A percentile compares a stretch with the other conserved stretches of the same genome.
Conservation (phyloP, 345 rosid species). For the Sonneratia caseolaris region DNA sequence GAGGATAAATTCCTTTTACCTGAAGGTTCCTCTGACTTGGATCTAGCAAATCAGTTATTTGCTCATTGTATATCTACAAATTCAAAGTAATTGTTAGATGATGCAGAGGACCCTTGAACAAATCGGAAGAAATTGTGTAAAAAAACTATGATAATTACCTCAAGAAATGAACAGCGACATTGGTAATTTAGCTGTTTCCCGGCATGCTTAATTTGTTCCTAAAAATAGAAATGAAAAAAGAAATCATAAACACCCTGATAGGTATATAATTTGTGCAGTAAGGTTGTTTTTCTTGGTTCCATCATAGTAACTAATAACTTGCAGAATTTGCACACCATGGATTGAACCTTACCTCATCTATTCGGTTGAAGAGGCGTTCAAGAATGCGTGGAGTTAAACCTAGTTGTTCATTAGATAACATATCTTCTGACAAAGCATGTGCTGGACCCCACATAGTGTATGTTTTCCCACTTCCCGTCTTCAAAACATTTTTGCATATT, state of each 20-base stretch:
- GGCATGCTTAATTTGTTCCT: conserved; percentile 85
- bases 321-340: background rate
- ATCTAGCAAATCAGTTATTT: conserved; percentile 91
- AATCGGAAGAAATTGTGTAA: background rate
- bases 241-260: conserved; percentile 4
- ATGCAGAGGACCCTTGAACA: background rate
- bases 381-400: conserved; percentile 94
- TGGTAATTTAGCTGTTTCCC: conserved; percentile 86
- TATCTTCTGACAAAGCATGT: conserved; percentile 60
- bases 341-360: conserved; percentile 57
- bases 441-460: conserved; percentile 99
- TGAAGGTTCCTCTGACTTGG: conserved; percentile 79
- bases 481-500: background rate
- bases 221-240: conserved; percentile 13
- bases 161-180: conserved; percentile 94
- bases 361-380: conserved; percentile 64
- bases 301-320: background rate
- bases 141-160: conserved; percentile 33
- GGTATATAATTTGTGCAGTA: conserved; percentile 5
- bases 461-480: conserved; percentile 98
- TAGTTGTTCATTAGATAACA: conserved; percentile 54
- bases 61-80: conserved; percentile 93
- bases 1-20: conserved; percentile 27
- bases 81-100: conserved; percentile 2
- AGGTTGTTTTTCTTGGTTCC: background rate